A percentile compares a stretch with the other conserved stretches of the same genome.
These are phyloP conservation scores for Dactylella cylindrospora DNA, from an alignment of 2,329 filamentous ascomycete species.

Conservation along the genomic window DNA sequence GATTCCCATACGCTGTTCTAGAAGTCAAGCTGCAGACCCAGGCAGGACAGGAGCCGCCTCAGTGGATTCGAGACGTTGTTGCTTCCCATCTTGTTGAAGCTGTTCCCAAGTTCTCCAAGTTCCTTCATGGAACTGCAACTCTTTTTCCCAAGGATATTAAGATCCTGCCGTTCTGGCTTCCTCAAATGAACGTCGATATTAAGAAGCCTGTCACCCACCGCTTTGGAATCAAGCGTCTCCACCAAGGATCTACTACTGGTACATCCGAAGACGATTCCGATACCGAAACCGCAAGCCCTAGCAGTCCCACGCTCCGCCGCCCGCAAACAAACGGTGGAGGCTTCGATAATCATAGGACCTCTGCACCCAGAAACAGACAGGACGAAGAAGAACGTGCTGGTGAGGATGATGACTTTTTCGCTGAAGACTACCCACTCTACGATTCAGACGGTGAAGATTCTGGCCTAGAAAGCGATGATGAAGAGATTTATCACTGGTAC, in stretches of 20 bases:
- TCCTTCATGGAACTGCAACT: constrained; percentile 89
- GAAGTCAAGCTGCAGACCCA: constrained; percentile 98
- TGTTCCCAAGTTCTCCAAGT: constrained; percentile 99
- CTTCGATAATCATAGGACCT: constrained; percentile 9
- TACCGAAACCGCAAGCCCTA: constrained; percentile 57
- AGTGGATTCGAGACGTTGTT: constrained; percentile 93
- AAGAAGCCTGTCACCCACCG: constrained; percentile 84
- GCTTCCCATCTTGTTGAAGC: constrained; percentile 93
- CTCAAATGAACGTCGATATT: constrained; percentile 97
- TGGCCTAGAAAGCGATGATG: constrained; percentile 34
- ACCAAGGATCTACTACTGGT: constrained; percentile 70
- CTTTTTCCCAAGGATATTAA: constrained; percentile 86
- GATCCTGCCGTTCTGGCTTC: constrained; percentile 93
- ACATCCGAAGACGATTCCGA: constrained; percentile 78
- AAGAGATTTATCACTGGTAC: constrained; percentile 31
- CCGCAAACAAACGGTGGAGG: constrained; percentile 5
- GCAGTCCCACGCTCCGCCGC: constrained; percentile 18
- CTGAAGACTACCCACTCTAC: constrained; percentile 33
- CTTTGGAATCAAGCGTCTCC: constrained; percentile 84
- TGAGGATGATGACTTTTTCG: constrained; percentile 38
- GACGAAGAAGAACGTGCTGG: constrained; percentile 50
- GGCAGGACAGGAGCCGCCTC: constrained; percentile 87
- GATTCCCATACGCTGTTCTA: constrained; percentile 92
- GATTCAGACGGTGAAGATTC: constrained; percentile 36
- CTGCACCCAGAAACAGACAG: constrained; percentile 36